Evolutionary conservation across 2,329 filamentous ascomycete genomes (phyloP).

Genomic region (Talaromyces sp.): DNA sequence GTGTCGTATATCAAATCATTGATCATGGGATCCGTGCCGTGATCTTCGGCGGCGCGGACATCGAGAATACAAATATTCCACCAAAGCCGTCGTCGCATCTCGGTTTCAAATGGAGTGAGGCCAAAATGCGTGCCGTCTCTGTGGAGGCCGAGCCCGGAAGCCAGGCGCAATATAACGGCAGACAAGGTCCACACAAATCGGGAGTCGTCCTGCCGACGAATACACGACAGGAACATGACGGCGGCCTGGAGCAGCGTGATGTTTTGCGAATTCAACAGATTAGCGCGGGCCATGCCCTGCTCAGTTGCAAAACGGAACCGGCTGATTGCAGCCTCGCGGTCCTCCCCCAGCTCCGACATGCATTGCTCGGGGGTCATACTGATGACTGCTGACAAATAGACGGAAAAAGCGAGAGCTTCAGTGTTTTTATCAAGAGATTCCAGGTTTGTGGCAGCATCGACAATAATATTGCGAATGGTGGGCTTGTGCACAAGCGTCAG

Average conservation of each 20-base stretch:
- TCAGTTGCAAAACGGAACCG: constrained; percentile 60
- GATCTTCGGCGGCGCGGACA: constrained; percentile 45
- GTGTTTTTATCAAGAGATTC: constrained; percentile 47
- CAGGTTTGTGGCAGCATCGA: constrained; percentile 46
- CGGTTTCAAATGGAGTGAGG: constrained; percentile 45
- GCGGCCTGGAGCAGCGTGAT: constrained; percentile 58
- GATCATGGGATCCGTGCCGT: constrained; percentile 43
- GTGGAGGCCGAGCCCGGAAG: constrained; percentile 44
- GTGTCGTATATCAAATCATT: constrained; percentile 42
- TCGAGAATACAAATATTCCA: constrained; percentile 47
- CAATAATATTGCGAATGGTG: constrained; percentile 46
- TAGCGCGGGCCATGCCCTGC: constrained; percentile 58
- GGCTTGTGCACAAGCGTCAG: constrained; percentile 57
- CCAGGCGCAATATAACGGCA: constrained; percentile 37
- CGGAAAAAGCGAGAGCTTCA: constrained; percentile 56
- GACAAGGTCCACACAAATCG: constrained; percentile 41
- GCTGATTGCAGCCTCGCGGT: constrained; percentile 44
- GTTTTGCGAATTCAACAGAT: constrained; percentile 59
- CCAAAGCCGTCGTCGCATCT: constrained; percentile 50
- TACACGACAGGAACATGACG: constrained; percentile 54
- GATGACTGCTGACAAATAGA: constrained; percentile 55
- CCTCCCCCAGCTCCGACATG: constrained; percentile 45
- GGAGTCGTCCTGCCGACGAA: constrained; percentile 35
- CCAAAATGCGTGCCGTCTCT: constrained; percentile 47
- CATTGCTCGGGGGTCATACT: constrained; percentile 38